Evolutionary conservation across 805 yeast genomes (phyloP).

Genomic region (Soucietia sequanensis): DNA sequence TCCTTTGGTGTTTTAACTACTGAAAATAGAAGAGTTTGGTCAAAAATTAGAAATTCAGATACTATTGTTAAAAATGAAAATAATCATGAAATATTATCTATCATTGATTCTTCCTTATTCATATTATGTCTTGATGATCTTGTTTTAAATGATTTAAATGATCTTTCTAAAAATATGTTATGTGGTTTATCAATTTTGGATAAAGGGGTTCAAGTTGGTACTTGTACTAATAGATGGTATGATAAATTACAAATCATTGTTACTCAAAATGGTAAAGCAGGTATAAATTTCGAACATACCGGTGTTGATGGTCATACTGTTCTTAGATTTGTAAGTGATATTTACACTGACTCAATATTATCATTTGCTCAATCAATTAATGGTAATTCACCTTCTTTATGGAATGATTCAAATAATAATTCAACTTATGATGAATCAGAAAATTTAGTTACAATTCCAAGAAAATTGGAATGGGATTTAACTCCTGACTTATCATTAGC

Average conservation of each 20-base stretch:
- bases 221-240: slow-evolving; percentile 94
- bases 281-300: slow-evolving; percentile 90
- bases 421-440: slow-evolving; percentile 35
- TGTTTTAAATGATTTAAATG: slow-evolving; percentile 57
- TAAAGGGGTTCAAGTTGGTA: slow-evolving; percentile 87
- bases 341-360: slow-evolving; percentile 86
- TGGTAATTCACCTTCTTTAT: slow-evolving; percentile 68
- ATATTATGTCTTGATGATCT: slow-evolving; percentile 82
- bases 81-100: slow-evolving; percentile 69
- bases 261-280: slow-evolving; percentile 87
- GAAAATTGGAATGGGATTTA: slow-evolving; percentile 85
- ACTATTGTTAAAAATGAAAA: slow-evolving; percentile 41
- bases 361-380: slow-evolving; percentile 84
- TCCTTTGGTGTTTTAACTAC: slow-evolving; percentile 90
- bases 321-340: slow-evolving; percentile 80
- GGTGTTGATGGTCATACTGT: slow-evolving; percentile 97
- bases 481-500: slow-evolving; percentile 75
- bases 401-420: slow-evolving; percentile 44
- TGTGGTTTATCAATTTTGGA: slow-evolving; percentile 81
- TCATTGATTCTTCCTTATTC: slow-evolving; percentile 80
- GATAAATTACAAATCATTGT: slow-evolving; percentile 87
- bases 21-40: slow-evolving; percentile 88
- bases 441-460: slow-evolving; percentile 60
- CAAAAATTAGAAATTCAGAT: slow-evolving; percentile 58
- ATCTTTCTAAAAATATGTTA: slow-evolving; percentile 77